Evolutionary conservation across 1,284 basidiomycete species (phyloP), one percentile per base, ranked within the genome.

Genomic region (Ustilago nuda): DNA sequence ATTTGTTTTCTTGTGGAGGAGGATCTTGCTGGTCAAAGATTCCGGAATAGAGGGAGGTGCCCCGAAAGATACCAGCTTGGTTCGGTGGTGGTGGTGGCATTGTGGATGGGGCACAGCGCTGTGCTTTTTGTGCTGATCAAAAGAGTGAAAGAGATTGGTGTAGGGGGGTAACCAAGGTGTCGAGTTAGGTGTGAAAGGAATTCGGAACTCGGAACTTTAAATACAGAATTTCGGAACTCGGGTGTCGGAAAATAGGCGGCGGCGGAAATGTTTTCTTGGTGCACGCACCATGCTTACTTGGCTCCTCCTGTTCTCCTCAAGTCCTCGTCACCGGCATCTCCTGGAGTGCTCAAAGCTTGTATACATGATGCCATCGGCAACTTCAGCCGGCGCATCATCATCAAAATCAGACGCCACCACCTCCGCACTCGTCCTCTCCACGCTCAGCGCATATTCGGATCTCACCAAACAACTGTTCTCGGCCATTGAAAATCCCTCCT

Each of bases 11-110:
- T 19, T 30, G 56, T 23, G 11, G 45, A 59, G 35, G 15, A 6
- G 19, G 23, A 2, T 50, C 35, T 36, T 43, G 45, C 61, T 17
- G 50, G 19, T 76, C 70, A 61, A 79, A 79, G 58, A 79, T 76
- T 48, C 77, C 77, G 11, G 77, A 66, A 43, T 79, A 79, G 46
- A 79, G 71, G 37, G 77, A 79, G 23, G 76, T 63, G 52, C 70
- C 74, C 0, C 69, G 66, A 15, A 76, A 72, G 13, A 64, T 43
- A 32, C 15, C 11, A 19, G 56, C 19, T 36, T 63, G 56, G 19
- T 66, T 72, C 7, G 19, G 11, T n/a, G 65, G 35, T 1, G 65
- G 27, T 1, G 70, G 61, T 72, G 30, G 11, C 11, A 32, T 4
- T 17, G 15, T 8, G 46, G 41, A 30, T 32, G 13, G 35, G 19